These are phyloP conservation scores for Prillingera fragicola DNA, from an alignment of 1,284 basidiomycete genomes.

Conservation along the genomic window DNA sequence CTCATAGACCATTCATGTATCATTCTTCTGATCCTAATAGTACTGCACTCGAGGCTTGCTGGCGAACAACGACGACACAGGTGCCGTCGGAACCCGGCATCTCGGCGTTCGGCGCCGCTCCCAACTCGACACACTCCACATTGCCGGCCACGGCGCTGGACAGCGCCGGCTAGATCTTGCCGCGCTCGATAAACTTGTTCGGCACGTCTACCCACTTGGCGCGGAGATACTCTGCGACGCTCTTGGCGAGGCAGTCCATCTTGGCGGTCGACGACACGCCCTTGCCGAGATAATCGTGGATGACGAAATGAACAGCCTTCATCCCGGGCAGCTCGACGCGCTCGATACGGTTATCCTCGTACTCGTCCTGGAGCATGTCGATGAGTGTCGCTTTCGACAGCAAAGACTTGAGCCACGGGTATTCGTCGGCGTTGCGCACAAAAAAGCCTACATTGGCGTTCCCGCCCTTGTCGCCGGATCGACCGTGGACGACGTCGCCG, in stretches of 20 bases:
- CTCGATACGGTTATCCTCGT: slow-evolving; percentile 20
- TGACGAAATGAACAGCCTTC: slow-evolving; percentile 33
- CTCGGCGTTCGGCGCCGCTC: no score
- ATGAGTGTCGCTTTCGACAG: slow-evolving; percentile 15
- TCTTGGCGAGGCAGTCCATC: slow-evolving; percentile 16
- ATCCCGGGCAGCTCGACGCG: slow-evolving; percentile 29
- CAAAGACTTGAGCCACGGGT: slow-evolving; percentile 18
- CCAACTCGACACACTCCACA: no score
- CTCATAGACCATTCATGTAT: no score
- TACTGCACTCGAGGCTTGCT: no score
- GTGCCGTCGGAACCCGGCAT: no score
- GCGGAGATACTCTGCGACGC: slow-evolving; percentile 16
- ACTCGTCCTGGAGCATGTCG: slow-evolving; percentile 22
- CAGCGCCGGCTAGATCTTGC: slow-evolving; percentile 20
- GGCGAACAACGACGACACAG: no score
- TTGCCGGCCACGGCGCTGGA: no score
- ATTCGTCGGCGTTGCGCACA: slow-evolving; percentile 23
- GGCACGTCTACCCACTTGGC: slow-evolving; percentile 10
- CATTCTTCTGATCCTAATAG: no score
- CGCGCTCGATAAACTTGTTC: slow-evolving; percentile 10
- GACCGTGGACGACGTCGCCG: slow-evolving; percentile 25
- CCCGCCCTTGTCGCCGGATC: slow-evolving; percentile 32
- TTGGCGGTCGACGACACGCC: slow-evolving; percentile 12
- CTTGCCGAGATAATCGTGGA: slow-evolving; percentile 37
- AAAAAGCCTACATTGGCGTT: slow-evolving; percentile 30